Percentiles rank a stretch among this genome's conserved stretches.
Conservation (phyloP, 176 grass and related monocot species). For the Rhynchospora breviuscula region DNA sequence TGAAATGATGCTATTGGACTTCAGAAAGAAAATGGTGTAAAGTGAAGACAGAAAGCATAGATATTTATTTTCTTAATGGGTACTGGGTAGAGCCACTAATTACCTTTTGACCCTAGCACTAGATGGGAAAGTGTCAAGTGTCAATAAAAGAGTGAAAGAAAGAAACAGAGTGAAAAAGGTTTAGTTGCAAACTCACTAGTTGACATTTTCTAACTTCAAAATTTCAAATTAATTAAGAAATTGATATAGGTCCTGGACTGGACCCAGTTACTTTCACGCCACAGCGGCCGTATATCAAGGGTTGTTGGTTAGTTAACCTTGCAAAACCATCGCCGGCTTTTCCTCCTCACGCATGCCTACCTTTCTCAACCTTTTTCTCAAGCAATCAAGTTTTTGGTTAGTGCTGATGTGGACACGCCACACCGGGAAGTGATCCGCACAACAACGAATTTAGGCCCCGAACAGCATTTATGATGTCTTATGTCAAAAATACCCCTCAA, state of each 20-base stretch:
- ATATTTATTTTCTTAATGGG: neutral
- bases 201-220: neutral
- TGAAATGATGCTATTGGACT: too few species aligned
- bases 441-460: too few species aligned
- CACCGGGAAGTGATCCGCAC: too few species aligned
- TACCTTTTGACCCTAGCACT: neutral
- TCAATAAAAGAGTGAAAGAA: neutral
- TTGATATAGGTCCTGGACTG: neutral
- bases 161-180: neutral
- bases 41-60: neutral
- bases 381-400: neutral
- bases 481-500: too few species aligned
- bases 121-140: neutral
- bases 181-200: constrained; percentile 4
- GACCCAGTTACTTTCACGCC: neutral
- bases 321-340: constrained; percentile 14
- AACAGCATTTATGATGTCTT: too few species aligned
- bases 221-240: neutral
- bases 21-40: neutral
- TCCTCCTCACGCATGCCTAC: neutral
- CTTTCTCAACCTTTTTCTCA: neutral
- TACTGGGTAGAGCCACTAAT: neutral
- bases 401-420: too few species aligned
- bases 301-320: neutral
- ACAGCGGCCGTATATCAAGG: neutral